Percentiles rank a stretch among this genome's conserved stretches.
phyloP scores from a whole-genome alignment of 441 rosid species.

The Pelargonium myrrhifolium region DNA sequence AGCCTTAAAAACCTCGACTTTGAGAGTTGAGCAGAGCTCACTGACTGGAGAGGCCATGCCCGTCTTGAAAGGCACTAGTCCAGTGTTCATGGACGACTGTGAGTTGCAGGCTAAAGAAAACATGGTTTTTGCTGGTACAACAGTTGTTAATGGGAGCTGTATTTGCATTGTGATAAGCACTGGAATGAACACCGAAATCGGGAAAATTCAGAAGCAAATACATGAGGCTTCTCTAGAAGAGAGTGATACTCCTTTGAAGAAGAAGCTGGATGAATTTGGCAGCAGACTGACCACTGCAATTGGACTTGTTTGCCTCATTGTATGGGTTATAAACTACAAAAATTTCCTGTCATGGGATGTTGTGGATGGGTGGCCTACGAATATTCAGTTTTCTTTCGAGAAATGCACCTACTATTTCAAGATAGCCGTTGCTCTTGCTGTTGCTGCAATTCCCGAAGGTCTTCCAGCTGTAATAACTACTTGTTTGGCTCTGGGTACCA shows the following conservation, averaged over 20 bases:
- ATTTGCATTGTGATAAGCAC: conserved; percentile 33
- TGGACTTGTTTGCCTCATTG: not conserved
- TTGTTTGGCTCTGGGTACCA: conserved; percentile 38
- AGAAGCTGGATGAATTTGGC: conserved; percentile 22
- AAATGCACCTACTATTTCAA: conserved; percentile 42
- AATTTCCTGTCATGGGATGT: conserved; percentile 36
- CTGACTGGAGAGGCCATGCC: conserved; percentile 44
- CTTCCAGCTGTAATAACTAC: conserved; percentile 46
- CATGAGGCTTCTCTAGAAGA: conserved; percentile 33
- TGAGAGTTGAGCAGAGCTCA: conserved; percentile 40
- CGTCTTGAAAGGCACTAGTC: conserved; percentile 33
- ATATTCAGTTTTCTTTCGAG: conserved; percentile 41
- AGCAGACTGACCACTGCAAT: conserved; percentile 5
- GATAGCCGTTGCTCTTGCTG: conserved; percentile 44
- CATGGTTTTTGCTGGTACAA: conserved; percentile 44
- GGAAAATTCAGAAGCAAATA: conserved; percentile 39
- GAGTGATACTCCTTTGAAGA: conserved; percentile 44
- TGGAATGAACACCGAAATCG: conserved; percentile 43
- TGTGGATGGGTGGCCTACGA: conserved; percentile 36
- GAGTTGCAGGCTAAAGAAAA: conserved; percentile 38
- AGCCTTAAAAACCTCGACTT: conserved; percentile 37
- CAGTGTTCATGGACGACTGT: conserved; percentile 19
- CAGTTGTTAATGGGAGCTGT: conserved; percentile 43
- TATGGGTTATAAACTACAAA: conserved; percentile 7
- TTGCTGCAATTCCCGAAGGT: conserved; percentile 44